Conservation (phyloP, 768 basidiomycete species). For the Serpula lacrymans region DNA sequence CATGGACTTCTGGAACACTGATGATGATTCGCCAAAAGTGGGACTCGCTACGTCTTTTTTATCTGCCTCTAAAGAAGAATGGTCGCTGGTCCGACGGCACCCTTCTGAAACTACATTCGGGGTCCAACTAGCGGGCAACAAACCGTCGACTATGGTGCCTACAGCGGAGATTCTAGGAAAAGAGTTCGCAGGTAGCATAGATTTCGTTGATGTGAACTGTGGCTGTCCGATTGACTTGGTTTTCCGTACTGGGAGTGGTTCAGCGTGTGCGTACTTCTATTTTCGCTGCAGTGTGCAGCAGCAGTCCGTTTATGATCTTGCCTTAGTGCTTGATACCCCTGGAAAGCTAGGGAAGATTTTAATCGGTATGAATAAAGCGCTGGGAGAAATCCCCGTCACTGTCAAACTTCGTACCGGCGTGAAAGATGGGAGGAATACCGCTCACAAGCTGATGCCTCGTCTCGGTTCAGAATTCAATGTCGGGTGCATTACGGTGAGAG, state of each 20-base stretch:
- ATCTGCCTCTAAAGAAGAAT: slow-evolving; percentile 86
- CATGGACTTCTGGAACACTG: neutral
- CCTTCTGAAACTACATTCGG: slow-evolving; percentile 87
- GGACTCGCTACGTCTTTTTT: slow-evolving; percentile 91
- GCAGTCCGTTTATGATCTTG: neutral
- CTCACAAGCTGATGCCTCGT: slow-evolving; percentile 89
- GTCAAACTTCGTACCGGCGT: slow-evolving; percentile 92
- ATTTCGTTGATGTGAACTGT: slow-evolving; percentile 95
- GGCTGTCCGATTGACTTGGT: slow-evolving; percentile 98
- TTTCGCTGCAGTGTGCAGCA: neutral
- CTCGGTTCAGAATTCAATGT: slow-evolving; percentile 51
- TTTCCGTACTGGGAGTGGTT: slow-evolving; percentile 87
- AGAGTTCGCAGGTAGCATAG: slow-evolving; percentile 62
- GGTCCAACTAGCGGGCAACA: slow-evolving; percentile 89
- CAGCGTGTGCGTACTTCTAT: slow-evolving; percentile 62
- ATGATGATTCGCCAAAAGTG: slow-evolving; percentile 61
- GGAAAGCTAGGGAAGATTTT: slow-evolving; percentile 83
- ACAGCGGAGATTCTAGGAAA: slow-evolving; percentile 78
- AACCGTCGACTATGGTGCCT: slow-evolving; percentile 71
- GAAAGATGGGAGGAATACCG: slow-evolving; percentile 79
- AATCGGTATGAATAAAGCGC: slow-evolving; percentile 84
- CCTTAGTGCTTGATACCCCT: slow-evolving; percentile 76
- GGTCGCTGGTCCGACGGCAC: slow-evolving; percentile 88
- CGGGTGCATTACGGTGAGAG: slow-evolving; percentile 43
- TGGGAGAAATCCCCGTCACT: slow-evolving; percentile 89